Conservation (phyloP, 2,329 filamentous ascomycete species). For the Fonsecaea monophora region DNA sequence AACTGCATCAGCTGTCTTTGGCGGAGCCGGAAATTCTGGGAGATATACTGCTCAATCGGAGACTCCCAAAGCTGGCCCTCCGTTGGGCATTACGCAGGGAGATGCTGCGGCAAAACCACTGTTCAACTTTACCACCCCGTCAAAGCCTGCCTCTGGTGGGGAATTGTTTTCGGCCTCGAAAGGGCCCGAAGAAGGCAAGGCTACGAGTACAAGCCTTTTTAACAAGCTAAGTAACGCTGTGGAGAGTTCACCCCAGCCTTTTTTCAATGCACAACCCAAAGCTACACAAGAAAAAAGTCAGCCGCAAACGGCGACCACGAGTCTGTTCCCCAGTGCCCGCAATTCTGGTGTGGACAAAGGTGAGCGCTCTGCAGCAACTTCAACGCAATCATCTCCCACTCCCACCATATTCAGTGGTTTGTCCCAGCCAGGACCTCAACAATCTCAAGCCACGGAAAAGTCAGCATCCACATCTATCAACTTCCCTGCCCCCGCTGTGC, state of each 20-base stretch:
- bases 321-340: conserved; percentile 4
- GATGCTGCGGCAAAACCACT: conserved; percentile 6
- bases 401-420: conserved; percentile 9
- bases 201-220: conserved; percentile 12
- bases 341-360: conserved; percentile 9
- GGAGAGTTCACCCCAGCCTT: conserved; percentile 10
- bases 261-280: conserved; percentile 19
- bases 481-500: not conserved
- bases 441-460: conserved; percentile 14
- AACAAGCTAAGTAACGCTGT: conserved; percentile 14
- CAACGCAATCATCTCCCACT: not conserved
- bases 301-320: conserved; percentile 4
- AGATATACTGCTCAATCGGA: conserved; percentile 7
- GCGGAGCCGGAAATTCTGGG: not conserved
- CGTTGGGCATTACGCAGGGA: not conserved
- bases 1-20: conserved; percentile 7
- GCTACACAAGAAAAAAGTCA: not conserved
- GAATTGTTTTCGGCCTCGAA: conserved; percentile 28
- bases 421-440: conserved; percentile 9
- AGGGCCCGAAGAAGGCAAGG: conserved; percentile 5
- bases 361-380: conserved; percentile 7
- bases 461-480: not conserved
- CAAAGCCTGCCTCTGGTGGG: conserved; percentile 21
- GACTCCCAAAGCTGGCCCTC: conserved; percentile 2
- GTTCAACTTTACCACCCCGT: conserved; percentile 22